Percentiles rank a stretch among this genome's conserved stretches.
Conservation (phyloP, 768 basidiomycete genomes). For the Collybiopsis luxurians region DNA sequence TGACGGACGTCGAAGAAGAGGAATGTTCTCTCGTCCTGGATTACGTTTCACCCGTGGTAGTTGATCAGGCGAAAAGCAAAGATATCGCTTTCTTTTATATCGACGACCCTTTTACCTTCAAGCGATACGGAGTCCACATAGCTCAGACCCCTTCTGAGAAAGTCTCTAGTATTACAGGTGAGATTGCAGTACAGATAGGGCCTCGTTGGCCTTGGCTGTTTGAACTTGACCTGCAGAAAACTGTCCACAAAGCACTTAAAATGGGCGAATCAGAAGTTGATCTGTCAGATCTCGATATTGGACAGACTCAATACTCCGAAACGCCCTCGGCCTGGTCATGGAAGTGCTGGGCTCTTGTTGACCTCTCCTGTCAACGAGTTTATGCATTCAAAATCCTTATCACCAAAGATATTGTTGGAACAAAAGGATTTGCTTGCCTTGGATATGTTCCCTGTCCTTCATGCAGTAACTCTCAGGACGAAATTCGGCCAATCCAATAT, state of each 20-base stretch:
- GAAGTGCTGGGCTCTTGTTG: constrained; percentile 35
- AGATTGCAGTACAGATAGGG: constrained; percentile 21
- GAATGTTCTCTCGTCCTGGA: constrained; percentile 37
- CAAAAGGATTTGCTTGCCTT: constrained; percentile 28
- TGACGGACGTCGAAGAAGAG: constrained; percentile 37
- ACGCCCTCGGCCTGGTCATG: constrained; percentile 28
- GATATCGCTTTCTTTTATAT: constrained; percentile 34
- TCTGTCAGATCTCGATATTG: constrained; percentile 26
- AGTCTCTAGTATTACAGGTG: no score
- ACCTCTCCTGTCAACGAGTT: constrained; percentile 35
- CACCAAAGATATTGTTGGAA: constrained; percentile 22
- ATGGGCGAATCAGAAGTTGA: constrained; percentile 36
- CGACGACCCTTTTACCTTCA: constrained; percentile 26
- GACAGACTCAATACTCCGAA: constrained; percentile 21
- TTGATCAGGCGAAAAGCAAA: constrained; percentile 22
- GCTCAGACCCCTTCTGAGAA: constrained; percentile 14
- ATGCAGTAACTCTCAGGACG: constrained; percentile 28
- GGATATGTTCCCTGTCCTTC: constrained; percentile 34
- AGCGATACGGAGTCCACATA: constrained; percentile 25
- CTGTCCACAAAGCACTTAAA: constrained; percentile 34
- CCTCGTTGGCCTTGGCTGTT: constrained; percentile 13
- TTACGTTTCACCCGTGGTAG: constrained; percentile 24
- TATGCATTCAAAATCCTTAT: constrained; percentile 39
- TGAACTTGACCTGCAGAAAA: constrained; percentile 27
- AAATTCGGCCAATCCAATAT: constrained; percentile 29